Base-by-base conservation (phyloP, 495 filamentous ascomycete species). In the Aspergillus ostianus region DNA sequence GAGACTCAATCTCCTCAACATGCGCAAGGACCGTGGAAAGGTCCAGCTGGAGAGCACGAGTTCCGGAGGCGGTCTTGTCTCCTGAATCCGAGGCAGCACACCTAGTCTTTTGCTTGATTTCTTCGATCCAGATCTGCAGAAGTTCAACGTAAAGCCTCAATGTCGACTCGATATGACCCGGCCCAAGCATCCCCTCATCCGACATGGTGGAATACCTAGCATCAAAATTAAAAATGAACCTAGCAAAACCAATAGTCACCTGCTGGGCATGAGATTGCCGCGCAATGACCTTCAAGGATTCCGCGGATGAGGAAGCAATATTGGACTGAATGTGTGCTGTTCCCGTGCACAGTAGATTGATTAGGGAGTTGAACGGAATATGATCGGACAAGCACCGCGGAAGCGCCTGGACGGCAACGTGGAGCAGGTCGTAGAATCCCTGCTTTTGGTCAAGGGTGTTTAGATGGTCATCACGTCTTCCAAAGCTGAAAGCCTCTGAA, bases 221-320 rank as follows among this genome's bases (percentile, higher is more conserved):
- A 73, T 99, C 95, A 68, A 97, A 98, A 55, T 91, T 95, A 77
- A 99, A 97, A 32, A 98, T 98, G 64, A 98, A 98, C 45, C 92
- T 79, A 17, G 93, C 90, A 76, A 98, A 98, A 4, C 95, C 92
- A 68, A 97, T 95, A 2, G 93, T 97, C 21, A 98, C 93, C 71
- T 92, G 91, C 65, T 98, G 93, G 2, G 94, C 93, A 74, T 96
- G 90, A 8, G 87, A 90, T 70, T 98, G 93, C 18, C 90, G 83
- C 8, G 95, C 94, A 67, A 98, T 98, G 1, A 93, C 91, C 72
- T 97, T 97, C 4, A 98, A 73, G 10, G 94, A 97, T 65, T 93
- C 89, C 5, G 91, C 88, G 3, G 94, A 98, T 4, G 94, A 97
- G 23, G 82, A 84, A 0, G 95, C 95, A 64, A 98, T 97, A 57